Evolutionary conservation across 371 early-diverging fungal genomes (phyloP).

Genomic region (Syncephalis fuscata): DNA sequence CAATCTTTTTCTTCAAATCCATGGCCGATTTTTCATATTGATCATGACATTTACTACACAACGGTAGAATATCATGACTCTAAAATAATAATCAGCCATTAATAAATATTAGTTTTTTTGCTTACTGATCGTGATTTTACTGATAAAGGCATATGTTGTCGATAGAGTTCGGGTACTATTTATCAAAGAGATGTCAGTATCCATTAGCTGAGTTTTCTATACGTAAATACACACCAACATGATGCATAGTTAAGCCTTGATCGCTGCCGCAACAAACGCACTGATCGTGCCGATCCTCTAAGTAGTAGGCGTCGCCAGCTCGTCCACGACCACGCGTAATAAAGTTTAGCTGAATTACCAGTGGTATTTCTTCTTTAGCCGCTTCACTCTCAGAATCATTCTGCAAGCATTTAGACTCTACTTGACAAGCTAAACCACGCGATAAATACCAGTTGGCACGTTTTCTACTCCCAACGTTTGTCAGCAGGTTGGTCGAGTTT

Average conservation of each 20-base stretch:
- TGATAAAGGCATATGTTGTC: constrained; percentile 13
- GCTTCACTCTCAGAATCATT: no score
- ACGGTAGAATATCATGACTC: constrained; percentile 13
- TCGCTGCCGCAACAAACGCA: constrained; percentile 14
- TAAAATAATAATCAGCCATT: neutral
- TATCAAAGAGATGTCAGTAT: neutral
- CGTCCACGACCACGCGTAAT: constrained; percentile 14
- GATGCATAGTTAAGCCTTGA: constrained; percentile 13
- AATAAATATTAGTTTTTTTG: neutral
- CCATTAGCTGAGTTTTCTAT: neutral
- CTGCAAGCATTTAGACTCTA: constrained; percentile 5
- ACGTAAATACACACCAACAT: constrained; percentile 5
- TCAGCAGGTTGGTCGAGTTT: neutral
- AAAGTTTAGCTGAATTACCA: constrained; percentile 14
- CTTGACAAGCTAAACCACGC: constrained; percentile 9
- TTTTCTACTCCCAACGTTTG: neutral
- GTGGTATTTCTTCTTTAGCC: no score
- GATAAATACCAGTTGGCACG: constrained; percentile 12
- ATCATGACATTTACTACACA: constrained; percentile 14
- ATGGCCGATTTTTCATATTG: constrained; percentile 13
- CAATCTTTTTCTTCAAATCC: constrained; percentile 10
- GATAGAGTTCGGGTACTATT: constrained; percentile 13
- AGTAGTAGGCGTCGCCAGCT: constrained; percentile 10
- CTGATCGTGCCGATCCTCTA: constrained; percentile 16
- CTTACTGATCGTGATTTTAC: constrained; percentile 12